Percentiles rank a stretch among this genome's conserved stretches.
Evolutionary conservation across 371 early-diverging fungal genomes (phyloP).

Genomic region (Mucor sp.): DNA sequence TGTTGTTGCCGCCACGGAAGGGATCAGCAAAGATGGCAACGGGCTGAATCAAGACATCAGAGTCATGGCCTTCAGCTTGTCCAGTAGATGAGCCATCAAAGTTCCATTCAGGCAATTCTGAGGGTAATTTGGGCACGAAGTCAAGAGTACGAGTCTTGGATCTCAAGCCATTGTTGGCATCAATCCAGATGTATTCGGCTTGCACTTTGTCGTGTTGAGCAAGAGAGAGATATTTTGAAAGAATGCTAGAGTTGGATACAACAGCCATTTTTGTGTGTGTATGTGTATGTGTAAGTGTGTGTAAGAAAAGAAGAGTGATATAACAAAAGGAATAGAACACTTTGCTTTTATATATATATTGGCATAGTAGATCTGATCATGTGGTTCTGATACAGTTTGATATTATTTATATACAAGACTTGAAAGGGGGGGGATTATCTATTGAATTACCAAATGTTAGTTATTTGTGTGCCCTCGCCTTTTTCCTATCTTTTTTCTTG

Average conservation of each 20-base stretch:
- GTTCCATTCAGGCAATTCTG: conserved; percentile 61
- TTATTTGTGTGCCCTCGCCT: background rate
- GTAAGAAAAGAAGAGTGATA: too few relatives aligned
- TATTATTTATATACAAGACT: background rate
- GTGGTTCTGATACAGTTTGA: background rate
- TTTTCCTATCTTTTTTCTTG: conserved; percentile 1
- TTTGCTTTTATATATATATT: too few relatives aligned
- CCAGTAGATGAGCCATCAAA: conserved; percentile 62
- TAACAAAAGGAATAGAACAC: too few relatives aligned
- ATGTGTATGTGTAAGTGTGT: too few relatives aligned
- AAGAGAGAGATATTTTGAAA: conserved; percentile 55
- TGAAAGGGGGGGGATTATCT: background rate
- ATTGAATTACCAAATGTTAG: background rate
- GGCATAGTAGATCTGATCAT: background rate
- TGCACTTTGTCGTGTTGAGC: conserved; percentile 53
- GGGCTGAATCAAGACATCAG: conserved; percentile 58
- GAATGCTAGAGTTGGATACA: conserved; percentile 44
- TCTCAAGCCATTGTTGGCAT: conserved; percentile 48
- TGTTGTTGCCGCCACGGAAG: conserved; percentile 62
- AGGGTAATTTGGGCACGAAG: conserved; percentile 34
- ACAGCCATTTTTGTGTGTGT: conserved; percentile 28
- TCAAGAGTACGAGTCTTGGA: conserved; percentile 54
- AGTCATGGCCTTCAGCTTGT: conserved; percentile 61
- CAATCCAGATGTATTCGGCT: conserved; percentile 66
- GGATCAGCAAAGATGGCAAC: conserved; percentile 61